phyloP scores from a whole-genome alignment of 2,329 filamentous ascomycete species.

The Rhexocercosporidium sp. region DNA sequence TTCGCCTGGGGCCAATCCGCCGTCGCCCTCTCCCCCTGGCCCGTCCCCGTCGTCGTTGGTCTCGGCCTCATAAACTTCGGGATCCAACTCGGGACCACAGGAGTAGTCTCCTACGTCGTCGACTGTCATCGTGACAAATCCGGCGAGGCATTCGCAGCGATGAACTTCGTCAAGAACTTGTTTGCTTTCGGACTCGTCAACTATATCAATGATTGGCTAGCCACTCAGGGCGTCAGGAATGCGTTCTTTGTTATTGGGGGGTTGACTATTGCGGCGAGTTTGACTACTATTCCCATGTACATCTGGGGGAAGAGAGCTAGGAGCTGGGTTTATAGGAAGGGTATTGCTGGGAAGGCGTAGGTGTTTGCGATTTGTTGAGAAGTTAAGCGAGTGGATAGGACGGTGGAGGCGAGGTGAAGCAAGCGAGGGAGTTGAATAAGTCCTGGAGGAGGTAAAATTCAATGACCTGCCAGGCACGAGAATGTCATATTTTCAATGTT shows the following conservation, averaged over 20 bases:
- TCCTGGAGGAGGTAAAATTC: too few relatives aligned
- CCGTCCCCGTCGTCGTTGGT: constrained; percentile 42
- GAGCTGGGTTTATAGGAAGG: constrained; percentile 29
- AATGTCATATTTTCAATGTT: too few relatives aligned
- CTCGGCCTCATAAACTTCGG: constrained; percentile 44
- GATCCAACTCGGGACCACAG: constrained; percentile 46
- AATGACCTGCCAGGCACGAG: too few relatives aligned
- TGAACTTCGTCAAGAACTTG: constrained; percentile 48
- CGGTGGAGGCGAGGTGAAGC: background rate
- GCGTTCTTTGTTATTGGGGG: constrained; percentile 32
- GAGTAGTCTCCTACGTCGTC: constrained; percentile 47
- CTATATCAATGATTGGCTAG: constrained; percentile 37
- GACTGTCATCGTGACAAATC: constrained; percentile 48
- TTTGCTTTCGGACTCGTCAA: constrained; percentile 42
- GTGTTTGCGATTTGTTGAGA: background rate
- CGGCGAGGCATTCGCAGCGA: constrained; percentile 48
- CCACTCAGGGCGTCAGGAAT: constrained; percentile 34
- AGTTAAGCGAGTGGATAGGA: background rate
- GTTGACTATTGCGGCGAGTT: constrained; percentile 21
- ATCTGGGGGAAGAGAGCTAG: constrained; percentile 41
- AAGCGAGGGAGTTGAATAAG: too few relatives aligned
- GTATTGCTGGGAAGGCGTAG: constrained; percentile 23
- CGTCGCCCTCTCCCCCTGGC: constrained; percentile 40
- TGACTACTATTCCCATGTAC: constrained; percentile 38
- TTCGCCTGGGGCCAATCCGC: constrained; percentile 47